Evolutionary conservation across 208 protist species (phyloP).

Genomic region (Acanthamoeba lenticulata): DNA sequence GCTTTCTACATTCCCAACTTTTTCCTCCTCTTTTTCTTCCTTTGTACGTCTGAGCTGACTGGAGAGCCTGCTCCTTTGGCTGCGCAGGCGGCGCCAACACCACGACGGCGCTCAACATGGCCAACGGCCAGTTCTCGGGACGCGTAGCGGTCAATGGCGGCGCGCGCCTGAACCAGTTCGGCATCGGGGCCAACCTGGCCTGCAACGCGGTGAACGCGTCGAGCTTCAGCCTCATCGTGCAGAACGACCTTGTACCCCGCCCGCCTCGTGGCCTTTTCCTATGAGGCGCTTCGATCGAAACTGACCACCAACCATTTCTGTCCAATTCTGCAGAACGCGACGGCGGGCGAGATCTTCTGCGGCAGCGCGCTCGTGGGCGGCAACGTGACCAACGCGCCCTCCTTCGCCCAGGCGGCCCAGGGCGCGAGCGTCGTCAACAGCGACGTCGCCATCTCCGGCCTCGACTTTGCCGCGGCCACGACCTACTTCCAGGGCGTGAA

Average conservation of each 20-base stretch:
- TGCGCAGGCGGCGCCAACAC: not conserved
- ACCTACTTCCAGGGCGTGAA: not conserved
- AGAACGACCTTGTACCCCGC: not conserved
- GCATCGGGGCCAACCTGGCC: not conserved
- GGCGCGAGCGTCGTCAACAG: not conserved
- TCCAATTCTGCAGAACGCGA: not conserved
- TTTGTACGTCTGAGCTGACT: not conserved
- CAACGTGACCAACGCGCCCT: not conserved
- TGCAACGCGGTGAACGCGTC: not conserved
- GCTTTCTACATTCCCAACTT: not conserved
- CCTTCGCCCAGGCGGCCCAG: not conserved
- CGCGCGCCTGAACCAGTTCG: not conserved
- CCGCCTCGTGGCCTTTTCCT: not conserved
- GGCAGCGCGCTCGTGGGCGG: not conserved
- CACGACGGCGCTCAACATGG: not conserved
- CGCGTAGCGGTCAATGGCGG: not conserved
- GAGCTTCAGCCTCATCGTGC: not conserved
- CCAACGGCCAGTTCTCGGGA: not conserved
- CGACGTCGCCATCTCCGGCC: not conserved
- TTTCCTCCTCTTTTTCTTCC: not conserved
- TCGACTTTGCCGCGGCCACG: not conserved
- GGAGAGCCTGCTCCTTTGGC: not conserved
- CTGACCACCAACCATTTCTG: not conserved
- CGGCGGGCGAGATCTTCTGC: not conserved
- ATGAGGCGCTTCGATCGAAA: not conserved